These are phyloP conservation scores for Volvox africanus DNA, from an alignment of 139 green algal species.

Conservation along the genomic window DNA sequence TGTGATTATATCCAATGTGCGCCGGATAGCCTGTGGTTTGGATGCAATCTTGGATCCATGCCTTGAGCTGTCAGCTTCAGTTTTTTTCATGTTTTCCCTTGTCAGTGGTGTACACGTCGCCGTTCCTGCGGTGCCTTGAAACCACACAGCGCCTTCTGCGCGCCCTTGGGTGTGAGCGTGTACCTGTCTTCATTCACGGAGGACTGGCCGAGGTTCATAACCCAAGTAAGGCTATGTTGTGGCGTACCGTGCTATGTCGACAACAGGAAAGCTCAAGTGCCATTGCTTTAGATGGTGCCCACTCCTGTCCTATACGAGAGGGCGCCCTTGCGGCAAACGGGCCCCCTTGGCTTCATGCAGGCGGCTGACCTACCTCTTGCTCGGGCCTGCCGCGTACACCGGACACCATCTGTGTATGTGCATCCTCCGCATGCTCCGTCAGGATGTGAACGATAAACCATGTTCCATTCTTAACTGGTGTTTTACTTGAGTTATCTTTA, in stretches of 20 bases:
- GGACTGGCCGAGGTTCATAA: conserved; percentile 24
- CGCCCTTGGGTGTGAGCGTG: not conserved
- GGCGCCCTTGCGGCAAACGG: no score
- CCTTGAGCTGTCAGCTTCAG: not conserved
- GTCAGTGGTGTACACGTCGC: conserved; percentile 14
- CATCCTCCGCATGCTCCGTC: not conserved
- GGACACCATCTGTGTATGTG: not conserved
- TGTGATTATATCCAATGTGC: not conserved
- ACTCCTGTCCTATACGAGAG: no score
- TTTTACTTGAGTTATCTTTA: no score
- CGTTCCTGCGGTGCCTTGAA: conserved; percentile 36
- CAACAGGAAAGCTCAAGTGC: no score
- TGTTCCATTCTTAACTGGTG: no score
- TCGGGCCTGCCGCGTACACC: no score
- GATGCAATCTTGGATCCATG: not conserved
- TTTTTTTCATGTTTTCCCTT: no score
- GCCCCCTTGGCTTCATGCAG: no score
- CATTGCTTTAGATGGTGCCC: no score
- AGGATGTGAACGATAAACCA: no score
- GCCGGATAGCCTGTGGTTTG: no score
- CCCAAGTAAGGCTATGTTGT: not conserved
- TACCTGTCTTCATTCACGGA: conserved; percentile 21
- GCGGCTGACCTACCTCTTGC: no score
- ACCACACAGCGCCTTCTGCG: conserved; percentile 8
- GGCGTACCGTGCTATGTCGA: not conserved